Evolutionary conservation across 352 stramenopile genomes (phyloP).

Genomic region (Phytophthora multivora): DNA sequence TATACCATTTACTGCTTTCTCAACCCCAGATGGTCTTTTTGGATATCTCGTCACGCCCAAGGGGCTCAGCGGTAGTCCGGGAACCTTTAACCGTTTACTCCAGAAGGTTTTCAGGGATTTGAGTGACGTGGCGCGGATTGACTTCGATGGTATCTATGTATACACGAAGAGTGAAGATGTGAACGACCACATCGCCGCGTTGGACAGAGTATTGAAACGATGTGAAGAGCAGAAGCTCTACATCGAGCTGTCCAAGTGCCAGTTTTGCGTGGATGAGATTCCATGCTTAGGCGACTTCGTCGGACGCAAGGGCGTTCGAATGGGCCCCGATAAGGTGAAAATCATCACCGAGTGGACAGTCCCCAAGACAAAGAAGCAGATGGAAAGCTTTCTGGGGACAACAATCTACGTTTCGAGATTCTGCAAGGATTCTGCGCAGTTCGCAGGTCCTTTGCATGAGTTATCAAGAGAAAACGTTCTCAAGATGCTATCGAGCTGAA

Average conservation of each 20-base stretch:
- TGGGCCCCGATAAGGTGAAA: too few species aligned
- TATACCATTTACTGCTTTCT: slow-evolving; percentile 13
- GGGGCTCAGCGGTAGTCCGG: neutral
- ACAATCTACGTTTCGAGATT: too few species aligned
- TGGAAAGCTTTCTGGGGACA: neutral
- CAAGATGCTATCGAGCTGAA: too few species aligned
- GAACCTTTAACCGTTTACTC: neutral
- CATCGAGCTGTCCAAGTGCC: slow-evolving; percentile 5
- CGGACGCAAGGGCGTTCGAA: too few species aligned
- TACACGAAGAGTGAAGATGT: neutral
- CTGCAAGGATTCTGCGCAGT: too few species aligned
- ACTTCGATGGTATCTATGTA: slow-evolving; percentile 5
- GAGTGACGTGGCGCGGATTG: neutral
- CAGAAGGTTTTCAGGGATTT: neutral
- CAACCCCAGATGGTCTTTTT: slow-evolving; percentile 5
- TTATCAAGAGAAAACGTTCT: too few species aligned
- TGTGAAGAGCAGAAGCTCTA: too few species aligned
- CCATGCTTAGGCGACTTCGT: too few species aligned
- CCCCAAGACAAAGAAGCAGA: too few species aligned
- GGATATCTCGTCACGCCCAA: neutral
- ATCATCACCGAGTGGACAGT: too few species aligned
- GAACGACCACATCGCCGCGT: neutral
- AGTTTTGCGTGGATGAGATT: neutral
- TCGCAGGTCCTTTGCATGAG: too few species aligned
- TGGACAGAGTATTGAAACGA: neutral